Conservation (phyloP, 2,329 filamentous ascomycete genomes). For the Aureobasidium uvarum region DNA sequence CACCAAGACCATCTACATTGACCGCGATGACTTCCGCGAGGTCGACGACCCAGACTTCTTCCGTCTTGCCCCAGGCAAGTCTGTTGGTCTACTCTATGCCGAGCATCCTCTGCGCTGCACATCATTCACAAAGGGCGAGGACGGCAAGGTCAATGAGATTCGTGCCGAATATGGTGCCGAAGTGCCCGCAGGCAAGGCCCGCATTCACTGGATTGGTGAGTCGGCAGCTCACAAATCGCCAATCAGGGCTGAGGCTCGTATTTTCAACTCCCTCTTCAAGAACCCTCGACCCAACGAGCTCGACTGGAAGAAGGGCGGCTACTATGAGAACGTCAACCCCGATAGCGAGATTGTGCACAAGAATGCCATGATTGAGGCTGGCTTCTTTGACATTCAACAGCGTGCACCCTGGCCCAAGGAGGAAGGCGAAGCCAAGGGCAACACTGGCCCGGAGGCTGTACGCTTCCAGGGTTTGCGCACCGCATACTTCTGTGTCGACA, state of each 20-base stretch:
- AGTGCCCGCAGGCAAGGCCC: conserved; percentile 45
- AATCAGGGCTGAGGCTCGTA: conserved; percentile 67
- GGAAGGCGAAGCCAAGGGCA: conserved; percentile 65
- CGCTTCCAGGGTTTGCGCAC: conserved; percentile 90
- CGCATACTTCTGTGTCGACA: conserved; percentile 83
- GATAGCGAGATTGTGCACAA: conserved; percentile 77
- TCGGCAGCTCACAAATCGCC: conserved; percentile 61
- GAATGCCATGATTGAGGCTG: conserved; percentile 76
- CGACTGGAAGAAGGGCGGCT: conserved; percentile 67
- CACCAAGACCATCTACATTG: conserved; percentile 80
- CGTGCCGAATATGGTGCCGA: conserved; percentile 70
- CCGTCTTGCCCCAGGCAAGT: conserved; percentile 71
- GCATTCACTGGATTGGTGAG: conserved; percentile 84
- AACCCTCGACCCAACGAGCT: conserved; percentile 76
- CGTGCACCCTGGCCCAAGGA: conserved; percentile 80
- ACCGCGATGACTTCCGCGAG: conserved; percentile 74
- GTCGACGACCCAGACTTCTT: conserved; percentile 71
- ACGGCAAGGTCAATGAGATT: conserved; percentile 65
- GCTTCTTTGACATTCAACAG: conserved; percentile 71
- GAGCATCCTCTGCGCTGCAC: conserved; percentile 68
- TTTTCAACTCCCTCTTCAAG: conserved; percentile 83
- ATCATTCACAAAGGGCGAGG: conserved; percentile 65
- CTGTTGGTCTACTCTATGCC: conserved; percentile 69
- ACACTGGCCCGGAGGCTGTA: conserved; percentile 63
- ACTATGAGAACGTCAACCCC: conserved; percentile 79